phyloP scores from a whole-genome alignment of 768 basidiomycete genomes.

The Rubroboletus satanas region DNA sequence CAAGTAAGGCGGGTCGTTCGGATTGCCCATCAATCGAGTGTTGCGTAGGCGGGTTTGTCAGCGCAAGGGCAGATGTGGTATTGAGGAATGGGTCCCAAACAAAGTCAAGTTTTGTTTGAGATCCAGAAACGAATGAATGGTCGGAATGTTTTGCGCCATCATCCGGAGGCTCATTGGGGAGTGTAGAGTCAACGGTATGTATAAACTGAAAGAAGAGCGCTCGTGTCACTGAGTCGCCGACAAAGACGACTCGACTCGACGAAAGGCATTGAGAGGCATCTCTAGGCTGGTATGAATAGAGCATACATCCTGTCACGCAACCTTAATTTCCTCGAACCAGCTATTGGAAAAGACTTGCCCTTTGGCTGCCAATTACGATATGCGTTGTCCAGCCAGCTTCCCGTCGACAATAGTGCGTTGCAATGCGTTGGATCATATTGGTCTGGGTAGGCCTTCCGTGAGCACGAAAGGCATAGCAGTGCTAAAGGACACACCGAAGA shows the following conservation, averaged over 20 bases:
- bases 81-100: conserved; percentile 91
- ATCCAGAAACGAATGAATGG: conserved; percentile 44
- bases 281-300: conserved; percentile 55
- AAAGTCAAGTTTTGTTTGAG: conserved; percentile 54
- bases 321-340: conserved; percentile 4
- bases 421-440: conserved; percentile 72
- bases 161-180: conserved; percentile 50
- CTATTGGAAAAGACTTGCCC: conserved; percentile 41
- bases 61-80: conserved; percentile 46
- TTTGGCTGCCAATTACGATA: conserved; percentile 84
- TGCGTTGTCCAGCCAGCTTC: conserved; percentile 71
- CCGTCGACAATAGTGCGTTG: conserved; percentile 61
- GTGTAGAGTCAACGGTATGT: conserved; percentile 52
- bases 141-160: conserved; percentile 70
- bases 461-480: conserved; percentile 3
- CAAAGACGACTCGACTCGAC: conserved; percentile 64
- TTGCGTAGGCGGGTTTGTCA: conserved; percentile 32
- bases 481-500: conserved; percentile 40
- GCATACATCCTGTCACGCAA: conserved; percentile 66
- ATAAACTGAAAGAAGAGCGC: conserved; percentile 75
- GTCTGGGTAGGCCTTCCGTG: conserved; percentile 41
- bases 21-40: conserved; percentile 2
- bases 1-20: conserved; percentile 58
- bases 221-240: conserved; percentile 83
- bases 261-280: conserved; percentile 54